A percentile compares a stretch with the other conserved stretches of the same genome.
phyloP scores from a whole-genome alignment of 129 eudicot species.

The Flaveria brownii region DNA sequence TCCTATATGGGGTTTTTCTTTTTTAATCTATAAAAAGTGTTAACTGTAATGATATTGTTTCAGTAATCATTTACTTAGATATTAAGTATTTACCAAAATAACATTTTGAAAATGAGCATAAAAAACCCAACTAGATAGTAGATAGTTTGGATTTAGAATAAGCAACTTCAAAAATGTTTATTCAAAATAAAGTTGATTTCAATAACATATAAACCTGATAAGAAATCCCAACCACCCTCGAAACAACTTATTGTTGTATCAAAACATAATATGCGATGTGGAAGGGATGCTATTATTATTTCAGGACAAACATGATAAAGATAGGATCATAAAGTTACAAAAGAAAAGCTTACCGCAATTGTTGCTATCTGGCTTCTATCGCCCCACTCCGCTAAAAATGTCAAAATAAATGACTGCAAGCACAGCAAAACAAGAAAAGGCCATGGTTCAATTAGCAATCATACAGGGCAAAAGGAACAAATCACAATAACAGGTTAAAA shows the following conservation, averaged over 20 bases:
- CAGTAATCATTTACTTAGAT: background rate
- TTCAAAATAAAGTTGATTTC: too few relatives aligned
- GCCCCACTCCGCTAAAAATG: slow-evolving; percentile 97
- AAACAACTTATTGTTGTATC: too few relatives aligned
- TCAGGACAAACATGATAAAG: background rate
- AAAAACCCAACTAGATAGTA: too few relatives aligned
- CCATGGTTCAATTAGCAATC: background rate
- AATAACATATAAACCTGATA: too few relatives aligned
- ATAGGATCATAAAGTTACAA: background rate
- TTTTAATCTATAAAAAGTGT: background rate
- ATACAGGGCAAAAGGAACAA: background rate
- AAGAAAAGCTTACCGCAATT: slow-evolving; percentile 71
- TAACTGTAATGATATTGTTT: background rate
- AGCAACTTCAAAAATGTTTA: too few relatives aligned
- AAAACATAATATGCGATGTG: too few relatives aligned
- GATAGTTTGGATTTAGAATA: too few relatives aligned
- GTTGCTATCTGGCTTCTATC: slow-evolving; percentile 99
- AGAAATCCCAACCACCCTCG: too few relatives aligned
- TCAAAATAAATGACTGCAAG: slow-evolving; percentile 88
- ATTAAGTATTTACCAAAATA: background rate
- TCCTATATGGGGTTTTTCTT: background rate
- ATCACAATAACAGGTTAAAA: too few relatives aligned
- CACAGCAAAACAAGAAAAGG: slow-evolving; percentile 6
- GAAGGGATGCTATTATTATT: background rate
- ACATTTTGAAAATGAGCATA: too few relatives aligned